Evolutionary conservation across 2,329 filamentous ascomycete genomes (phyloP).

Genomic region (Penicillium nordicum): DNA sequence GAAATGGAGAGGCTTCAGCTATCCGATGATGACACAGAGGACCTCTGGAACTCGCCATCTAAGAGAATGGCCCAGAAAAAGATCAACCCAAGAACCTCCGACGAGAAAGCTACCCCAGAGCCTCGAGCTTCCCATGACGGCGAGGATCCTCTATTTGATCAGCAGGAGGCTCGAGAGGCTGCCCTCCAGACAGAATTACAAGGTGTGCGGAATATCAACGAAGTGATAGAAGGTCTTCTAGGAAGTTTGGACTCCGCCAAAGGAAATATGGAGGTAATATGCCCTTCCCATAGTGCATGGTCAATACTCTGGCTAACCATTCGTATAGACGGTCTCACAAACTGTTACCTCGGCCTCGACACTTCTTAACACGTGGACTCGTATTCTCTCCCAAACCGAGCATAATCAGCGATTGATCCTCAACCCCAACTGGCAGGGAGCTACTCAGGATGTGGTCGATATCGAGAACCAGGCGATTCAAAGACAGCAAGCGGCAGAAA

Average conservation of each 20-base stretch:
- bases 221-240: conserved; percentile 66
- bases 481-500: conserved; percentile 72
- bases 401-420: conserved; percentile 92
- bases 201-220: conserved; percentile 80
- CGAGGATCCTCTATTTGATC: conserved; percentile 55
- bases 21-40: conserved; percentile 55
- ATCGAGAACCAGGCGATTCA: conserved; percentile 74
- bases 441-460: conserved; percentile 79
- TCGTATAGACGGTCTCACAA: conserved; percentile 67
- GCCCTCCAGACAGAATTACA: conserved; percentile 75
- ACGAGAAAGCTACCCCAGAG: conserved; percentile 28
- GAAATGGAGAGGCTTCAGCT: conserved; percentile 52
- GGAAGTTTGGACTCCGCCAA: conserved; percentile 47
- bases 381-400: conserved; percentile 93
- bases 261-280: conserved; percentile 48
- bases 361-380: conserved; percentile 90
- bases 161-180: conserved; percentile 67
- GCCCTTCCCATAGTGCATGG: not conserved
- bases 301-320: not conserved
- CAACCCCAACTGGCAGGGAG: conserved; percentile 84
- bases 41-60: conserved; percentile 59
- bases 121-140: conserved; percentile 41
- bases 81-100: conserved; percentile 34
- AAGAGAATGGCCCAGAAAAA: conserved; percentile 34
- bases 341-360: conserved; percentile 86